Percentiles rank a stretch among this genome's conserved stretches.
Conservation (phyloP, 176 grass and related monocot species). For the Elaeis guineensis region DNA sequence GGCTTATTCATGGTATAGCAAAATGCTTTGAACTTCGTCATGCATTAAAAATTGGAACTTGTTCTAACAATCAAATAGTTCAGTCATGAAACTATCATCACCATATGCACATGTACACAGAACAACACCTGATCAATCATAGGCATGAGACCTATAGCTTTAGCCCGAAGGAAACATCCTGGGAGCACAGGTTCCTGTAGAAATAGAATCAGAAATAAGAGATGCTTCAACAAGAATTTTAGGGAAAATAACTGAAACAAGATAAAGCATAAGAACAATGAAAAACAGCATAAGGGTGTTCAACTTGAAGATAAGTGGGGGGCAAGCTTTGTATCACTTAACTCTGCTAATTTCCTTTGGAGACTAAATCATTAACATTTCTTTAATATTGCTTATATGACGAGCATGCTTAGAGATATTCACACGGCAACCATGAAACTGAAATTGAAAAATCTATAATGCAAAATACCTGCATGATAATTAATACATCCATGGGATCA, state of each 20-base stretch:
- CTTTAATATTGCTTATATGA: too few species aligned
- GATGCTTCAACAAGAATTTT: too few species aligned
- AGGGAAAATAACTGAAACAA: too few species aligned
- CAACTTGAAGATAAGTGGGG: too few species aligned
- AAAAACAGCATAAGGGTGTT: too few species aligned
- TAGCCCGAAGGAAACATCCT: conserved; percentile 84
- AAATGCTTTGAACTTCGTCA: too few species aligned
- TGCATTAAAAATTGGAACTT: too few species aligned
- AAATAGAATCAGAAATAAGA: not conserved
- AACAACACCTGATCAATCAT: conserved; percentile 90
- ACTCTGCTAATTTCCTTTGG: not conserved
- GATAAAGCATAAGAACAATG: too few species aligned
- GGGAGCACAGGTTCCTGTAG: conserved; percentile 85
- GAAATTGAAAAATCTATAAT: not conserved
- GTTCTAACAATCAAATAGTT: too few species aligned
- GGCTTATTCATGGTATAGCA: not conserved
- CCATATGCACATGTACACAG: not conserved
- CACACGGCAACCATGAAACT: not conserved
- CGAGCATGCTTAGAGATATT: not conserved
- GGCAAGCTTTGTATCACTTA: not conserved
- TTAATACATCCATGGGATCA: too few species aligned
- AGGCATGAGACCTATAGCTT: conserved; percentile 92
- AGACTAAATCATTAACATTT: not conserved
- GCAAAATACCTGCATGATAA: too few species aligned
- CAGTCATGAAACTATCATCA: too few species aligned